Base-by-base conservation (phyloP, 441 rosid species). In the Monsonia emarginata region DNA sequence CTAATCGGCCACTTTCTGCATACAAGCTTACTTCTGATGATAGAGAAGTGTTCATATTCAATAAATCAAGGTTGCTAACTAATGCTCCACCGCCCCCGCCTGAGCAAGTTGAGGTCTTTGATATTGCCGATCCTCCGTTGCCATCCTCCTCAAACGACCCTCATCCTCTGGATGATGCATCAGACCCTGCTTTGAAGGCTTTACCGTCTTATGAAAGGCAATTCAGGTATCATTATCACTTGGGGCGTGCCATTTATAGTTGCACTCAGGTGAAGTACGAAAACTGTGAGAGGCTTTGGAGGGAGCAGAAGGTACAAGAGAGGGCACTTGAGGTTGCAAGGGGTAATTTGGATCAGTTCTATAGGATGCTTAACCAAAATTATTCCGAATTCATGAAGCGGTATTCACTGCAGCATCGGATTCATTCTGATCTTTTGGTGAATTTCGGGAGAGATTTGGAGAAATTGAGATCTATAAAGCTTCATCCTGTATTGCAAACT, bases 131-230 rank as follows among this genome's bases (percentile, higher is more conserved):
- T 30, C 90, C 90, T 69, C 80, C 77, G 1, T 66, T 79, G 0
- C 88, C 85, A 0, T 80, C 81, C 60, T 65, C 83, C 2, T 61
- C 80, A 0, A 83, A 76, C 18, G 84, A 84, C 16, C 89, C 86
- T 9, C 96, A 91, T 67, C 91, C 95, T 59, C 73, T 87, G 67
- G 98, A 89, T 66, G 95, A 89, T 81, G 93, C 92, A 24, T 67
- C 78, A 0, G 98, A 95, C 75, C 99, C 98, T 31, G 98, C 98
- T 69, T 75, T 95, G 78, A 95, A 88, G 84, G 96, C 96, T 27
- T 82, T 91, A 76, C 95, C 97, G 77, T 82, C 88, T 34, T 95
- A 91, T 67, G 97, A 91, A 76, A 85, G 91, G 78, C 91, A 68
- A 64, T 95, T 95, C 79, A 75, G 93, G 68, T 81, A 82, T 78